Percentiles rank a stretch among this genome's conserved stretches.
These are phyloP conservation scores for Pseudocercospora fuligena DNA, from an alignment of 2,329 filamentous ascomycete genomes.

Conservation along the genomic window DNA sequence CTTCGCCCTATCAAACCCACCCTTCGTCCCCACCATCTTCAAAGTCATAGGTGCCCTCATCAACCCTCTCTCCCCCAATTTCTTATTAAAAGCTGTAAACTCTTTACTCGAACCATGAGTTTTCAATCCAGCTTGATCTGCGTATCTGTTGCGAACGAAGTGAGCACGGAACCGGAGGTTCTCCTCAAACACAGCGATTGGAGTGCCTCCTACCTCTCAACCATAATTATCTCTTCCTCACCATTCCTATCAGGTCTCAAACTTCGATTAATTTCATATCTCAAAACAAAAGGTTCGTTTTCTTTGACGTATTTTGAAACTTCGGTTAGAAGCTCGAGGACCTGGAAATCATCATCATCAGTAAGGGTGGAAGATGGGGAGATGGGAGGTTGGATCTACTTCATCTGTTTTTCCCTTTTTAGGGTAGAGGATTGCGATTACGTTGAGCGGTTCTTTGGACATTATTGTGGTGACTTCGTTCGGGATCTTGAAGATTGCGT, in stretches of 20 bases:
- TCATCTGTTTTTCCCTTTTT: conserved; percentile 28
- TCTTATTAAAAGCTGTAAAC: conserved; percentile 27
- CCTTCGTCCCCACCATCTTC: conserved; percentile 24
- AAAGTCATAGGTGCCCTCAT: conserved; percentile 26
- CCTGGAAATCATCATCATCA: conserved; percentile 5
- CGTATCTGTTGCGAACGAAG: conserved; percentile 12
- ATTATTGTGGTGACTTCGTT: too few relatives aligned
- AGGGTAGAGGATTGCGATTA: conserved; percentile 25
- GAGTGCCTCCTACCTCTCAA: conserved; percentile 28
- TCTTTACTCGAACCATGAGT: conserved; percentile 20
- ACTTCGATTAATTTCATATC: conserved; percentile 26
- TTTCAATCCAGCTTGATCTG: conserved; percentile 22
- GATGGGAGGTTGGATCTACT: conserved; percentile 6
- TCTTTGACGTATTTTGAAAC: conserved; percentile 20
- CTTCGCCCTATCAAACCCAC: conserved; percentile 22
- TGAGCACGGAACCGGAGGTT: too few relatives aligned
- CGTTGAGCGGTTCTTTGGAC: conserved; percentile 25
- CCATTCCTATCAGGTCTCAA: conserved; percentile 21
- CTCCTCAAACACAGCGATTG: too few relatives aligned
- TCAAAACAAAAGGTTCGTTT: conserved; percentile 22
- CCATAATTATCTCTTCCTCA: conserved; percentile 26
- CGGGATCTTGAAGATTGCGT: too few relatives aligned
- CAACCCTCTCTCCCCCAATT: conserved; percentile 21
- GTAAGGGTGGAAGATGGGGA: not conserved
- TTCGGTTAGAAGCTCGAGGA: conserved; percentile 19